A percentile compares a stretch with the other conserved stretches of the same genome.
Conservation (phyloP, 2,329 filamentous ascomycete species). For the Pochonia chlamydosporia region DNA sequence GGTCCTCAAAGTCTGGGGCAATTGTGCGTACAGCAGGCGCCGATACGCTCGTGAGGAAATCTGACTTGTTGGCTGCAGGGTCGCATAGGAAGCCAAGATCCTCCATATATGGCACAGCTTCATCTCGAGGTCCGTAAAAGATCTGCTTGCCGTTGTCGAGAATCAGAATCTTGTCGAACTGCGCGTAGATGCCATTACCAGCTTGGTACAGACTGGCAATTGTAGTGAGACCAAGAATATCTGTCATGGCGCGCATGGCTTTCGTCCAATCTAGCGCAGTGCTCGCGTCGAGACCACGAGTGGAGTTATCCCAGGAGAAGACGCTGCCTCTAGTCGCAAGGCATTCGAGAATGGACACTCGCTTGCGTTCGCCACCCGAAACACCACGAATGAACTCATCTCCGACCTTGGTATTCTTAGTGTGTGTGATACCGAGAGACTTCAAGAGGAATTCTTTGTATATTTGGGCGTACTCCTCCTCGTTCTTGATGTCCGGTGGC, state of each 20-base stretch:
- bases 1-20: slow-evolving; percentile 29
- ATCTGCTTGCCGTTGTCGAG: slow-evolving; percentile 61
- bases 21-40: slow-evolving; percentile 65
- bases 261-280: slow-evolving; percentile 57
- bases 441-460: slow-evolving; percentile 50
- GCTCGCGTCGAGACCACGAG: slow-evolving; percentile 59
- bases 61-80: slow-evolving; percentile 57
- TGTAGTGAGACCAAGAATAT: slow-evolving; percentile 52
- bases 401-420: slow-evolving; percentile 59
- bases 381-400: slow-evolving; percentile 62
- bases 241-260: slow-evolving; percentile 57
- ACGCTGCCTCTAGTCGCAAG: slow-evolving; percentile 53
- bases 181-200: slow-evolving; percentile 62
- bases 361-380: slow-evolving; percentile 62
- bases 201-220: slow-evolving; percentile 66
- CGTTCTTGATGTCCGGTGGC: slow-evolving; percentile 34
- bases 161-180: slow-evolving; percentile 66
- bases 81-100: slow-evolving; percentile 56
- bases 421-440: slow-evolving; percentile 54
- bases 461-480: slow-evolving; percentile 39
- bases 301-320: slow-evolving; percentile 63
- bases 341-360: slow-evolving; percentile 63
- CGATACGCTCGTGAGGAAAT: slow-evolving; percentile 61
- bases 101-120: slow-evolving; percentile 61
- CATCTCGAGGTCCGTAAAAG: slow-evolving; percentile 54